Percentiles rank a stretch among this genome's conserved stretches.
These are phyloP conservation scores for Xerocomellus intermedius DNA, from an alignment of 768 basidiomycete species.

Conservation along the genomic window DNA sequence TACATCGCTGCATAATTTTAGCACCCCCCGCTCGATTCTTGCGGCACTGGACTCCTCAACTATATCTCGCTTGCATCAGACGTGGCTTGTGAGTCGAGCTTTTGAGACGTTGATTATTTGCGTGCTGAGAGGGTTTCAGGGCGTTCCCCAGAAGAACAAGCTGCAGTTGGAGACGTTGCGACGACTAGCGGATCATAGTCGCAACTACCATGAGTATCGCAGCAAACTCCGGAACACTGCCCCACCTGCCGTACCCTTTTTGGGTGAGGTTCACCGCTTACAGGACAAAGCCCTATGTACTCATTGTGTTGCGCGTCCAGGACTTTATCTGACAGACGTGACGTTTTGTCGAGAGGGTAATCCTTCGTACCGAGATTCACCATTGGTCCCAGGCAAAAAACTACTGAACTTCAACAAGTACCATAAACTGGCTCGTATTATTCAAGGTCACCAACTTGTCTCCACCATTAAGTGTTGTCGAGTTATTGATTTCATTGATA, in stretches of 20 bases:
- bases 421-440: conserved; percentile 82
- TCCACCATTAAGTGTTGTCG: background rate
- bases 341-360: conserved; percentile 97
- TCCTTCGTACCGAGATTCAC: conserved; percentile 78
- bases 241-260: conserved; percentile 92
- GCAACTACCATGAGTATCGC: conserved; percentile 92
- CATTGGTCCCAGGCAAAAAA: conserved; percentile 69
- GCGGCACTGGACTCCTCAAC: conserved; percentile 96
- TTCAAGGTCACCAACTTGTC: conserved; percentile 56
- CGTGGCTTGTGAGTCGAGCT: conserved; percentile 76
- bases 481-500: conserved; percentile 24
- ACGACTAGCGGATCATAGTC: conserved; percentile 85
- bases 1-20: conserved; percentile 80
- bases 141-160: conserved; percentile 83
- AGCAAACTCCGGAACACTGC: conserved; percentile 81
- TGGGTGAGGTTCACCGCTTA: conserved; percentile 51
- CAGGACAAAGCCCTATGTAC: background rate
- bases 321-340: conserved; percentile 85
- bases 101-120: background rate
- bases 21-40: conserved; percentile 87
- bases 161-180: conserved; percentile 75
- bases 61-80: conserved; percentile 87
- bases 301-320: conserved; percentile 37
- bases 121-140: conserved; percentile 43
- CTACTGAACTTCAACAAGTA: conserved; percentile 97